Conservation (phyloP, 495 filamentous ascomycete species). For the Peziza echinospora region DNA sequence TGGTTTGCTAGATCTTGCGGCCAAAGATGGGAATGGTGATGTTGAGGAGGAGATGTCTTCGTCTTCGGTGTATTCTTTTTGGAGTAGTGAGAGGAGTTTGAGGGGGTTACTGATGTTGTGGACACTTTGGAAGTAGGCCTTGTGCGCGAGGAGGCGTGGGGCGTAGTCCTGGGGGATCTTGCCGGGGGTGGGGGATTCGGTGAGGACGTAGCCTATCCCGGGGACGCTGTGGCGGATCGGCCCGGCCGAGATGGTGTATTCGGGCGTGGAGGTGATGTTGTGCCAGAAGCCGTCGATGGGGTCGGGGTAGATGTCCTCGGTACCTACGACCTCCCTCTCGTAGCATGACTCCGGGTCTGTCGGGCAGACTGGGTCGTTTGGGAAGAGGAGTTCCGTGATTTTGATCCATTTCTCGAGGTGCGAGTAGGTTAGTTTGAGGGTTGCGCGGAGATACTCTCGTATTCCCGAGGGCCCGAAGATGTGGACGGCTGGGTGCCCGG, state of each 20-base stretch:
- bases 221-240: constrained; percentile 11
- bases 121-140: constrained; percentile 1
- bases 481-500: constrained; percentile 4
- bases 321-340: constrained; percentile 5
- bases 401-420: constrained; percentile 7
- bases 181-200: constrained; percentile 6
- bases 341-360: not conserved
- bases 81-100: constrained; percentile 6
- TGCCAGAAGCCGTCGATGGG: constrained; percentile 6
- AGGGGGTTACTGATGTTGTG: constrained; percentile 8
- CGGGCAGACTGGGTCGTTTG: not conserved
- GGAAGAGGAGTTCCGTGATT: constrained; percentile 11
- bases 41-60: not conserved
- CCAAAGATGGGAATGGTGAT: not conserved
- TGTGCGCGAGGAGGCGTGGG: constrained; percentile 3
- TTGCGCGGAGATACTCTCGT: constrained; percentile 6
- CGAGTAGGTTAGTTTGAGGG: constrained; percentile 6
- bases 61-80: not conserved
- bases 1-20: too few relatives aligned
- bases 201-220: constrained; percentile 9
- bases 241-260: constrained; percentile 9
- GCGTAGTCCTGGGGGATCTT: constrained; percentile 9
- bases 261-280: not conserved
- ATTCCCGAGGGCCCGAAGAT: constrained; percentile 11
- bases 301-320: constrained; percentile 3